Base-by-base conservation (phyloP, 805 yeast genomes). In the Lipomyces mesembrius region DNA sequence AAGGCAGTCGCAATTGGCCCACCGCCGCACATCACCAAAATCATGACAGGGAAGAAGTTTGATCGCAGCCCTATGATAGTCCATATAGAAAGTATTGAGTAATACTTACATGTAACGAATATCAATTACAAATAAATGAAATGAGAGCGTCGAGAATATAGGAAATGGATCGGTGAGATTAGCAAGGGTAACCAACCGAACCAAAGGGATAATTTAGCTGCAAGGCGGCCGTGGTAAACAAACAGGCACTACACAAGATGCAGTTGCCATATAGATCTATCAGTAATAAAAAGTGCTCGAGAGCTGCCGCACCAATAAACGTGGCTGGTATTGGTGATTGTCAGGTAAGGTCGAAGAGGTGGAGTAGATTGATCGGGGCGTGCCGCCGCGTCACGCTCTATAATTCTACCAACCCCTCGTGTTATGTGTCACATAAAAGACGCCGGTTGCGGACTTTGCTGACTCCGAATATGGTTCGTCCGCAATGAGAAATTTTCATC, bases 211-310 rank as follows among this genome's bases (percentile, higher is more conserved):
- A 25, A 9, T 59, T 60, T 22, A 56, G 20, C 55, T 27, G 25
- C 46, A n/a, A 32, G 60, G 17, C 29, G 25, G 60, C 20, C 39
- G 61, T 29, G 59, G 62, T 37, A 60, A 59, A 37, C 20, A 60
- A 29, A 52, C n/a, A 20, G 46, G 27, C 52, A 57, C 59, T n/a
- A 55, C 55, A 52, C 55, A n/a, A n/a, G 29, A 29, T 25, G 7
- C 34, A 52, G 34, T 22, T 52, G 55, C 55, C 55, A 52, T 52
- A 52, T 52, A 52, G 27, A 25, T 25, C 34, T 25, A 29, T 22
- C 17, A 25, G 17, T 27, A 25, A 9, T 52, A 20, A 34, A 49
- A 17, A n/a, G 63, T 37, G 11, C n/a, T 25, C 29, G 43, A 25
- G 14, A 37, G 17, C 20, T 12, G 27, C 46, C 29, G 37, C 37